Conservation (phyloP, 2,329 filamentous ascomycete species). For the Macroventuria anomochaeta region DNA sequence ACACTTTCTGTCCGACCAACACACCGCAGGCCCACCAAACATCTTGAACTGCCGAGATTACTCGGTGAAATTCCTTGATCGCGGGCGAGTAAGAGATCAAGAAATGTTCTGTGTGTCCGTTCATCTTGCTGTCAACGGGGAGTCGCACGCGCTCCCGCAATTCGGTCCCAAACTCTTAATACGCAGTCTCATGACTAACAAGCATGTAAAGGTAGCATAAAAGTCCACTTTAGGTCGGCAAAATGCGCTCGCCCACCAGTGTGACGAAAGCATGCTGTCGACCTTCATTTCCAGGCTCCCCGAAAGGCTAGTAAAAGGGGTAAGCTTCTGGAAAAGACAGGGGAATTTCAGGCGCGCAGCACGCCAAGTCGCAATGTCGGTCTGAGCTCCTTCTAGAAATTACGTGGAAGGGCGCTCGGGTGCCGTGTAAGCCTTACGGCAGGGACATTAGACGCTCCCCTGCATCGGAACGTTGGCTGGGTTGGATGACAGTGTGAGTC, state of each 20-base stretch:
- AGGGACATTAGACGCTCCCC: slow-evolving; percentile 38
- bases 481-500: slow-evolving; percentile 31
- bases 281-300: slow-evolving; percentile 29
- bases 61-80: slow-evolving; percentile 5
- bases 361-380: slow-evolving; percentile 31
- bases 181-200: slow-evolving; percentile 8
- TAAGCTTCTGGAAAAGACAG: slow-evolving; percentile 49
- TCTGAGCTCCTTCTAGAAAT: slow-evolving; percentile 45
- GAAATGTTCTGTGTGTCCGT: slow-evolving; percentile 23
- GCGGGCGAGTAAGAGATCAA: slow-evolving; percentile 1
- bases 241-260: slow-evolving; percentile 21
- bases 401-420: slow-evolving; percentile 45
- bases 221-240: slow-evolving; percentile 7
- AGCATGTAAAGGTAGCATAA: neutral
- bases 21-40: slow-evolving; percentile 1
- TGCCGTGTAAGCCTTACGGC: slow-evolving; percentile 31
- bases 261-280: slow-evolving; percentile 21
- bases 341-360: slow-evolving; percentile 33
- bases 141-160: slow-evolving; percentile 28
- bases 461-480: slow-evolving; percentile 37
- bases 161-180: slow-evolving; percentile 19
- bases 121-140: slow-evolving; percentile 26
- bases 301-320: slow-evolving; percentile 38
- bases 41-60: slow-evolving; percentile 8
- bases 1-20: slow-evolving; percentile 12